Conservation (phyloP, 257 asterid genomes). For the Rauvolfia tetraphylla region DNA sequence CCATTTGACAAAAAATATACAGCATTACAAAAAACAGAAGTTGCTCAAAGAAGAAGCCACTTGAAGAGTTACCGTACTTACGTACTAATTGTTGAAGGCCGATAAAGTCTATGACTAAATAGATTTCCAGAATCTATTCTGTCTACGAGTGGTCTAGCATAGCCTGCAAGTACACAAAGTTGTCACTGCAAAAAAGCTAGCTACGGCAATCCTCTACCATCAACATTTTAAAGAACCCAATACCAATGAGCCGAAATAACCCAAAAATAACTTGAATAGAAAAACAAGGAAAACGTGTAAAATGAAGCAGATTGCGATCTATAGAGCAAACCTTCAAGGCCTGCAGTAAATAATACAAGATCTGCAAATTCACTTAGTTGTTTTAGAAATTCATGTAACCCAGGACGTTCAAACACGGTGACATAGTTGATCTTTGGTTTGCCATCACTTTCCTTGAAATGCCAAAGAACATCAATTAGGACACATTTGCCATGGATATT, state of each 20-base stretch:
- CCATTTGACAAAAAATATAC: not conserved
- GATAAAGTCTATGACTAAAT: constrained; percentile 67
- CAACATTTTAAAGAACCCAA: not conserved
- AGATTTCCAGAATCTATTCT: constrained; percentile 68
- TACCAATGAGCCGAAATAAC: not conserved
- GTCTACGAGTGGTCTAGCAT: constrained; percentile 95
- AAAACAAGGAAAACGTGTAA: not conserved
- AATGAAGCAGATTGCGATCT: not conserved
- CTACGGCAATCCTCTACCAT: not conserved
- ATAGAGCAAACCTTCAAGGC: constrained; percentile 73
- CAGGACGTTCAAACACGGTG: constrained; percentile 93
- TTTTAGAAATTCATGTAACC: constrained; percentile 66
- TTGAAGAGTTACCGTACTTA: constrained; percentile 38
- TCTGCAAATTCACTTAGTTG: constrained; percentile 85
- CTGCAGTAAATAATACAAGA: constrained; percentile 87
- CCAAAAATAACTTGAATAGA: not conserved
- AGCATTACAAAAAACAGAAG: not conserved
- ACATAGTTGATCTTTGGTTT: constrained; percentile 84
- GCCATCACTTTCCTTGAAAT: constrained; percentile 45
- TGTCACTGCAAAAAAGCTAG: not conserved
- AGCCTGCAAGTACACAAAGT: constrained; percentile 45
- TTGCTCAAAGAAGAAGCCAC: not conserved
- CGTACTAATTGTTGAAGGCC: constrained; percentile 93
- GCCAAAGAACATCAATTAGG: constrained; percentile 13
- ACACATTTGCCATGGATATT: not conserved